phyloP scores from a whole-genome alignment of 768 basidiomycete species.

The Guyanaporus albipodus region DNA sequence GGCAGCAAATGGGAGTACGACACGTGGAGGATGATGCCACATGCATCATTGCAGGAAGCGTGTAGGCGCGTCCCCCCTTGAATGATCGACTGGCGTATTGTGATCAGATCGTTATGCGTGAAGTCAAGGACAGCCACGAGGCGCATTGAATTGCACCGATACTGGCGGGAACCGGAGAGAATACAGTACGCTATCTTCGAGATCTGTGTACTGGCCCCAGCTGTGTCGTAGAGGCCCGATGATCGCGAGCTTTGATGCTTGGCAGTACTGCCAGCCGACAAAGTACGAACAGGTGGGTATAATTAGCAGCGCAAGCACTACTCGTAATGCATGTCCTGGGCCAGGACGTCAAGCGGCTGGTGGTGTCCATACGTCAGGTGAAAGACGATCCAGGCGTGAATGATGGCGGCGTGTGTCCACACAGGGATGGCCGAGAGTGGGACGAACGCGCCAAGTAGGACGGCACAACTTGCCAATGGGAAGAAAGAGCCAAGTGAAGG shows the following conservation, averaged over 20 bases:
- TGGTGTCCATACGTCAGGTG: constrained; percentile 20
- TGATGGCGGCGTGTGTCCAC: constrained; percentile 22
- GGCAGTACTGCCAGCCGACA: constrained; percentile 98
- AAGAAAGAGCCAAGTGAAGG: constrained; percentile 50
- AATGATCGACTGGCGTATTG: constrained; percentile 13
- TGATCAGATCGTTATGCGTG: constrained; percentile 19
- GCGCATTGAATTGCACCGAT: constrained; percentile 16
- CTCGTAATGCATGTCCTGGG: constrained; percentile 83
- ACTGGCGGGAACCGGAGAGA: constrained; percentile 5
- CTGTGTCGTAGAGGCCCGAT: constrained; percentile 1
- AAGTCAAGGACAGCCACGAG: constrained; percentile 21
- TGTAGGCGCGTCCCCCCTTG: constrained; percentile 15
- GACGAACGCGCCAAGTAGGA: constrained; percentile 62
- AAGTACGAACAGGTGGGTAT: constrained; percentile 84
- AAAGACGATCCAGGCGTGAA: not conserved
- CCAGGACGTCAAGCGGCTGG: constrained; percentile 63
- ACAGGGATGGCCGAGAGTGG: constrained; percentile 51
- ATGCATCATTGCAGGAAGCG: constrained; percentile 22
- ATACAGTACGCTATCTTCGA: constrained; percentile 4
- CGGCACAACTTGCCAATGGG: constrained; percentile 53
- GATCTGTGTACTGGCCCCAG: not conserved
- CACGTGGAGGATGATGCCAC: constrained; percentile 15
- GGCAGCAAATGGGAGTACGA: not conserved
- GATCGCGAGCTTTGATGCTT: constrained; percentile 82
- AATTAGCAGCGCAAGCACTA: constrained; percentile 74